Percentiles rank a stretch among this genome's conserved stretches.
Conservation (phyloP, 169 alveolate species). For the Babesia bovis region DNA sequence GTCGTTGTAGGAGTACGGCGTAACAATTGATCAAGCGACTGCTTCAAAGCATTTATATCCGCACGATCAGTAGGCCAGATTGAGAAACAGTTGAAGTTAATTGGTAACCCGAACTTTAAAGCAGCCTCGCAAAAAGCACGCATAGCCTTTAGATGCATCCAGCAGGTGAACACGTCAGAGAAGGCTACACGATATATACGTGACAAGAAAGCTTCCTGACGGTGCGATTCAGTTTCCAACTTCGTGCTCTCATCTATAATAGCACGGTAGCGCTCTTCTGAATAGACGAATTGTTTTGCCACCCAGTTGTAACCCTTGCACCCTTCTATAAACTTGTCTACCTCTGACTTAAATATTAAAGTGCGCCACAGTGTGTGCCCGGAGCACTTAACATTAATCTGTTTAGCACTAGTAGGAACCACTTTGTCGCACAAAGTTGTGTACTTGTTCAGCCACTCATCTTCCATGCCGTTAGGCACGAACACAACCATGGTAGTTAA, state of each 20-base stretch:
- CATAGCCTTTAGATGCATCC: constrained; percentile 87
- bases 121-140: constrained; percentile 89
- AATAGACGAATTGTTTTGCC: constrained; percentile 81
- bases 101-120: constrained; percentile 88
- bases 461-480: constrained; percentile 78
- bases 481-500: constrained; percentile 81
- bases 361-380: constrained; percentile 81
- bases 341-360: constrained; percentile 74
- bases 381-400: constrained; percentile 58
- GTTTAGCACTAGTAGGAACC: constrained; percentile 83
- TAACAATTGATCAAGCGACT: constrained; percentile 11
- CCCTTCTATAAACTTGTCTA: constrained; percentile 72
- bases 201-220: constrained; percentile 84
- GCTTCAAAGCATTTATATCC: background rate
- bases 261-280: constrained; percentile 77
- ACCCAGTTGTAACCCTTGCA: constrained; percentile 75
- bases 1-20: background rate
- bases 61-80: constrained; percentile 66
- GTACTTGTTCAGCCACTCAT: constrained; percentile 70
- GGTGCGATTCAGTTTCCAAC: constrained; percentile 81
- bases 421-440: constrained; percentile 74
- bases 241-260: constrained; percentile 75
- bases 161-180: constrained; percentile 85
- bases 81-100: constrained; percentile 80
- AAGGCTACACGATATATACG: constrained; percentile 84